Evolutionary conservation across 176 grass and related monocot species (phyloP).

Genomic region (Musa itinerans): DNA sequence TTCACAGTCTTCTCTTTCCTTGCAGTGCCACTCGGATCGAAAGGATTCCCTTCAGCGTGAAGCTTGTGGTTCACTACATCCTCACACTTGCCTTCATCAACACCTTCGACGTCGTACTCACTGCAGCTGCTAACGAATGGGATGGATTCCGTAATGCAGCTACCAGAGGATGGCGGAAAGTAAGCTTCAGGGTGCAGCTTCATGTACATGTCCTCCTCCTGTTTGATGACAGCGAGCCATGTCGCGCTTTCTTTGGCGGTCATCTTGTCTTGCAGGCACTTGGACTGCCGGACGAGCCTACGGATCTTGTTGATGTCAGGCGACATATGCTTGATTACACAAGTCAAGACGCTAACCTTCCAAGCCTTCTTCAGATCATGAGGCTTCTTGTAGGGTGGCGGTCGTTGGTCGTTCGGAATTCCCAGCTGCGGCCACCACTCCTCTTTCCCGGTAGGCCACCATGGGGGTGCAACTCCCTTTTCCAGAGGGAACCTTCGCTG

Average conservation of each 20-base stretch:
- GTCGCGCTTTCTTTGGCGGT: conserved; percentile 89
- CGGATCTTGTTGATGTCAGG: conserved; percentile 93
- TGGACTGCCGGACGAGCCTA: conserved; percentile 71
- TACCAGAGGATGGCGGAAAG: conserved; percentile 12
- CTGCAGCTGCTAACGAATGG: conserved; percentile 65
- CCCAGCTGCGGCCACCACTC: conserved; percentile 72
- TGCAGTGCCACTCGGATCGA: conserved; percentile 4
- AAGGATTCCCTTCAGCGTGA: conserved; percentile 11
- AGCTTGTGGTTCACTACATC: conserved; percentile 36
- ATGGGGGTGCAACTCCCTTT: conserved; percentile 80
- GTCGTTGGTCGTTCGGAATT: conserved; percentile 58
- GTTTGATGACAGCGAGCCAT: conserved; percentile 80
- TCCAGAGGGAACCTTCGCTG: conserved; percentile 88
- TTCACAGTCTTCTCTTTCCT: conserved; percentile 53
- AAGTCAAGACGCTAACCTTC: conserved; percentile 93
- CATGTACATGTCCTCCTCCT: conserved; percentile 69
- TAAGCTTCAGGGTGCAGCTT: conserved; percentile 51
- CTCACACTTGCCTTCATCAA: conserved; percentile 59
- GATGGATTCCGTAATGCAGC: conserved; percentile 39
- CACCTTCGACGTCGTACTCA: conserved; percentile 68
- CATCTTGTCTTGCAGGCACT: conserved; percentile 98
- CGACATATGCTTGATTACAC: conserved; percentile 95
- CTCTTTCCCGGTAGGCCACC: conserved; percentile 79
- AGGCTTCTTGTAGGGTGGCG: conserved; percentile 89
- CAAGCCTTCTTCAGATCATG: conserved; percentile 98